Percentiles rank a stretch among this genome's conserved stretches.
These are phyloP conservation scores for Stachybotrys chlorohalonatus DNA, from an alignment of 2,329 filamentous ascomycete species.

Conservation along the genomic window DNA sequence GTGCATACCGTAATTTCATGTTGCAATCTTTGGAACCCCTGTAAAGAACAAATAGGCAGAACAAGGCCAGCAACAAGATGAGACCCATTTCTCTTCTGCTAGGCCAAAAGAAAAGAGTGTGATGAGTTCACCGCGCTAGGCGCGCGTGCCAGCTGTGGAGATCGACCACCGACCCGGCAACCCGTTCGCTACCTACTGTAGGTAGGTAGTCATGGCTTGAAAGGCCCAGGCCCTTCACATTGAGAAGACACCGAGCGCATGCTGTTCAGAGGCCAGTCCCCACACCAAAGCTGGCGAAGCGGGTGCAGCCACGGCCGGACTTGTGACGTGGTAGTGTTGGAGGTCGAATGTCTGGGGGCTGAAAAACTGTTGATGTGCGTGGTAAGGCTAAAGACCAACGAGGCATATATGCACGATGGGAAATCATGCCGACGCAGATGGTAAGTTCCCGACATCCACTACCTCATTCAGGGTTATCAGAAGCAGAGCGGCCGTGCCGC, in stretches of 20 bases:
- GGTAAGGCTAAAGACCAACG: neutral
- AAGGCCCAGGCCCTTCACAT: neutral
- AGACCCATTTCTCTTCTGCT: neutral
- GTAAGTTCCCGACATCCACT: neutral
- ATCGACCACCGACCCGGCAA: neutral
- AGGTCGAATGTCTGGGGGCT: neutral
- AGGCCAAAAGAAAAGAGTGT: neutral
- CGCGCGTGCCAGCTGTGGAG: neutral
- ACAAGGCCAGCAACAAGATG: neutral
- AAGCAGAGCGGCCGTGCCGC: neutral
- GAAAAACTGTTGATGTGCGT: neutral
- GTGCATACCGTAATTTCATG: neutral
- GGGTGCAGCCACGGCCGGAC: neutral
- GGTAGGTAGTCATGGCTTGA: too few relatives aligned
- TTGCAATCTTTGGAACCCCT: neutral
- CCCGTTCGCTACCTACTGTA: too few relatives aligned
- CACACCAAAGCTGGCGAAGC: neutral
- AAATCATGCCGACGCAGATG: neutral
- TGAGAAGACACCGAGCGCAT: neutral
- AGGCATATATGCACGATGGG: neutral
- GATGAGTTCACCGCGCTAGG: neutral
- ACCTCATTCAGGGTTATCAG: neutral
- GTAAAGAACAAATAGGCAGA: neutral
- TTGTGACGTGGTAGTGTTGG: neutral
- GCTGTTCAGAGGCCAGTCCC: neutral